phyloP scores from a whole-genome alignment of 2,329 filamentous ascomycete species.

The Exophiala bonariae region DNA sequence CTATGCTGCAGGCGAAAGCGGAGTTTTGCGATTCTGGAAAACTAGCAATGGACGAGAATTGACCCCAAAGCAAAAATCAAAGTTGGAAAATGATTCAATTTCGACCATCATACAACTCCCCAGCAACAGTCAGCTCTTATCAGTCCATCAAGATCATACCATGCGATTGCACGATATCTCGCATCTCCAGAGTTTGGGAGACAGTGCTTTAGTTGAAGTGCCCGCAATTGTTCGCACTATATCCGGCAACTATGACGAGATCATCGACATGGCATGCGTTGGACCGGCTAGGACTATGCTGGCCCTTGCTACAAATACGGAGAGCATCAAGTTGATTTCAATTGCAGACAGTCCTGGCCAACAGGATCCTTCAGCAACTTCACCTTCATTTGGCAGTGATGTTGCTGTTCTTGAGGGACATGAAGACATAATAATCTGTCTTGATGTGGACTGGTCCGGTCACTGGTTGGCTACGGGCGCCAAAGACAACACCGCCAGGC shows the following conservation, averaged over 20 bases:
- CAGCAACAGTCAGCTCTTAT: conserved; percentile 56
- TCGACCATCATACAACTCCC: conserved; percentile 67
- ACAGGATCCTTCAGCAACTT: conserved; percentile 22
- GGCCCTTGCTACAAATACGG: conserved; percentile 90
- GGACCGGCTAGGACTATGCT: conserved; percentile 77
- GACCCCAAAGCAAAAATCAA: conserved; percentile 68
- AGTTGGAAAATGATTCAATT: conserved; percentile 65
- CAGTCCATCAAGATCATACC: conserved; percentile 86
- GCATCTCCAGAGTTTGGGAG: conserved; percentile 38
- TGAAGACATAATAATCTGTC: conserved; percentile 90
- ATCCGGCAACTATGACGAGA: conserved; percentile 95
- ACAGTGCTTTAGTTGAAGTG: conserved; percentile 40
- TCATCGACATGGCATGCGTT: conserved; percentile 90
- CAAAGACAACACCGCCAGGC: conserved; percentile 90
- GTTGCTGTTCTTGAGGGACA: conserved; percentile 84
- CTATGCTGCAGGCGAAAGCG: conserved; percentile 83
- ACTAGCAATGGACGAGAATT: conserved; percentile 75
- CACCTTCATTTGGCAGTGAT: conserved; percentile 73
- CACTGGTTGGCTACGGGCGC: conserved; percentile 95
- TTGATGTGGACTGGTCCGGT: conserved; percentile 95
- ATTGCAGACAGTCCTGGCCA: conserved; percentile 45
- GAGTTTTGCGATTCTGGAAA: conserved; percentile 80
- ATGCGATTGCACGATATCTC: conserved; percentile 69
- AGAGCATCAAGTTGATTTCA: conserved; percentile 86
- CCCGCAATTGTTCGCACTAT: conserved; percentile 71